Evolutionary conservation across 768 basidiomycete species (phyloP).

Genomic region (Sporobolomyces phaffii): DNA sequence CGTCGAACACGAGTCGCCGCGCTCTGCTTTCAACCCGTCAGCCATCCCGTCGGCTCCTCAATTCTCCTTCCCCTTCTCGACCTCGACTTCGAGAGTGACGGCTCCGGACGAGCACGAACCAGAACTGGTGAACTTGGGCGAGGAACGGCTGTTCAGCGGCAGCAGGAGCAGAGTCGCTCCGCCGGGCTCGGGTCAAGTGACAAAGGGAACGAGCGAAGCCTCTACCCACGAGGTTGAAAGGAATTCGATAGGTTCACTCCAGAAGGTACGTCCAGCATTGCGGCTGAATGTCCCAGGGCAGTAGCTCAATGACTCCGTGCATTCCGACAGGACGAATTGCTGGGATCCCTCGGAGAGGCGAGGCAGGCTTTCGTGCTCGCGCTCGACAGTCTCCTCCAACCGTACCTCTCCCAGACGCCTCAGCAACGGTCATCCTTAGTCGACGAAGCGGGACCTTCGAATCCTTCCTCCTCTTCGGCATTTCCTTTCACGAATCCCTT

Average conservation of each 20-base stretch:
- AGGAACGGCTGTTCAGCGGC: conserved; percentile 30
- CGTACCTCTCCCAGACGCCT: background rate
- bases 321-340: conserved; percentile 13
- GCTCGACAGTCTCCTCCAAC: conserved; percentile 14
- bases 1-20: background rate
- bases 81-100: background rate
- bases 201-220: background rate
- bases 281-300: too few relatives aligned
- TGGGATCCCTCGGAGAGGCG: conserved; percentile 19
- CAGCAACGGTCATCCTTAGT: background rate
- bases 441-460: background rate
- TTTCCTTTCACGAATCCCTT: conserved; percentile 6
- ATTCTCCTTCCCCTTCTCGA: background rate
- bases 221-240: too few relatives aligned
- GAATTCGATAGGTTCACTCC: background rate
- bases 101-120: background rate
- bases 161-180: background rate
- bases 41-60: background rate
- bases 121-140: conserved; percentile 24
- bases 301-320: background rate
- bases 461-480: background rate
- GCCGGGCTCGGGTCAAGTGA: background rate
- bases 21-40: background rate
- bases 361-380: conserved; percentile 33
- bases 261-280: background rate